Base-by-base conservation (phyloP, 164 flowering plant genomes). In the Umbilicus rupestris region DNA sequence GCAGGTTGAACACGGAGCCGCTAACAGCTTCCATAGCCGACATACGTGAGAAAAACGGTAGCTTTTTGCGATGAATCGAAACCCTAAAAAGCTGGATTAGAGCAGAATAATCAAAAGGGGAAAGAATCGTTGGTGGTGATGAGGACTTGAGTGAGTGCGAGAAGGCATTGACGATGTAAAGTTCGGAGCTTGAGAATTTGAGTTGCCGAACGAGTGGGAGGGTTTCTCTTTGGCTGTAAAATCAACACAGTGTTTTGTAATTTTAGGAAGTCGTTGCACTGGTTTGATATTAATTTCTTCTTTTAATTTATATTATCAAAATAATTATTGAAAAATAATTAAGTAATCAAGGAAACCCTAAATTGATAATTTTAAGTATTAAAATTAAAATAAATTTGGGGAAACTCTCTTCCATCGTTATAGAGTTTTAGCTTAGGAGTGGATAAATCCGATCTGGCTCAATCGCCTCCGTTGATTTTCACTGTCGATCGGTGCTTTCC, bases 381-480 rank as follows among this genome's bases (percentile, higher is more conserved):
- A 9, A 41, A 41, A 41, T 0, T 9, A 9, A 41, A 41, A 41
- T 41, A 41, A 41, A 41, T 41, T 41, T 41, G 44, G 12, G 44
- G 44, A 6, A 41, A 41, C 6, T 41, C 44, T 41, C 12, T 41
- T 41, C 44, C 44, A 41, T 41, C 44, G 44, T 41, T 41, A 41
- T 14, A 9, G 12, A 41, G 15, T 41, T 12, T 14, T 10, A 0
- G 7, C 10, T 12, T 41, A 9, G 44, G 7, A 41, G 44, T 41
- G 44, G 44, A 41, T 41, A 20, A 52, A 52, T 52, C 29, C 14
- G 10, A 47, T 47, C 55, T 11, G 60, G 33, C 60, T 28, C 60
- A 28, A 55, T 55, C 60, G 33, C 60, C 33, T 55, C 33, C 60
- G 60, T 55, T 14, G 60, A 55, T 55, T 55, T 26, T 26, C 60